Evolutionary conservation across 306 rosid genomes (phyloP).

Genomic region (Quercus suber): DNA sequence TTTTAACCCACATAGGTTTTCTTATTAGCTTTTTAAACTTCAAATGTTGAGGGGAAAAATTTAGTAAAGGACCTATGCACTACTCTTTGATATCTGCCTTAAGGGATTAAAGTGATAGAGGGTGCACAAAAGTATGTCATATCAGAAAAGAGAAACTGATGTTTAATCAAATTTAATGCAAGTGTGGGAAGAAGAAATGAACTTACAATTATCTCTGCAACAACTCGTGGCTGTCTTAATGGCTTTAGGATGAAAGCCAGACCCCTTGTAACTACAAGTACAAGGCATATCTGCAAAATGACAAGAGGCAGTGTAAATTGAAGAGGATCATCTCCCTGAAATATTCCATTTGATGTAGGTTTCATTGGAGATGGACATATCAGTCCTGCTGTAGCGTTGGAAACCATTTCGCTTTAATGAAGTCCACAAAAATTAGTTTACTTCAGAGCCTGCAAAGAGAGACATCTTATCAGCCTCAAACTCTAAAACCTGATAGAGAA

Average conservation of each 20-base stretch:
- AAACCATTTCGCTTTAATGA: slow-evolving; percentile 35
- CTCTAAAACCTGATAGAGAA: background rate
- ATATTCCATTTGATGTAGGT: slow-evolving; percentile 71
- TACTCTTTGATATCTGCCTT: background rate
- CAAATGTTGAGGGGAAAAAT: no score
- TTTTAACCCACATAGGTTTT: background rate
- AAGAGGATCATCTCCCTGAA: slow-evolving; percentile 88
- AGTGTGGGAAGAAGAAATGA: background rate
- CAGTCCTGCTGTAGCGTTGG: slow-evolving; percentile 28
- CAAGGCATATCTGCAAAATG: slow-evolving; percentile 50
- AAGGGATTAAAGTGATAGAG: background rate
- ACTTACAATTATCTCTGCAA: slow-evolving; percentile 74
- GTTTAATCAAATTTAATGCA: background rate
- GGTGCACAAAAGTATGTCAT: background rate
- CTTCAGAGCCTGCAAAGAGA: slow-evolving; percentile 28
- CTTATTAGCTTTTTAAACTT: no score
- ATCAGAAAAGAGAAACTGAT: background rate
- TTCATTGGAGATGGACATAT: slow-evolving; percentile 60
- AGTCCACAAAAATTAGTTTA: slow-evolving; percentile 16
- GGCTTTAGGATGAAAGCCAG: slow-evolving; percentile 51
- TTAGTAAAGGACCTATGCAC: background rate
- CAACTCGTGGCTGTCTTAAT: slow-evolving; percentile 49
- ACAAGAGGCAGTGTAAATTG: slow-evolving; percentile 70
- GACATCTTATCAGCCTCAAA: background rate
- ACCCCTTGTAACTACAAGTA: slow-evolving; percentile 38